Base-by-base conservation (phyloP, 1,139 yeast genomes). In the Geotrichum fermentans region DNA sequence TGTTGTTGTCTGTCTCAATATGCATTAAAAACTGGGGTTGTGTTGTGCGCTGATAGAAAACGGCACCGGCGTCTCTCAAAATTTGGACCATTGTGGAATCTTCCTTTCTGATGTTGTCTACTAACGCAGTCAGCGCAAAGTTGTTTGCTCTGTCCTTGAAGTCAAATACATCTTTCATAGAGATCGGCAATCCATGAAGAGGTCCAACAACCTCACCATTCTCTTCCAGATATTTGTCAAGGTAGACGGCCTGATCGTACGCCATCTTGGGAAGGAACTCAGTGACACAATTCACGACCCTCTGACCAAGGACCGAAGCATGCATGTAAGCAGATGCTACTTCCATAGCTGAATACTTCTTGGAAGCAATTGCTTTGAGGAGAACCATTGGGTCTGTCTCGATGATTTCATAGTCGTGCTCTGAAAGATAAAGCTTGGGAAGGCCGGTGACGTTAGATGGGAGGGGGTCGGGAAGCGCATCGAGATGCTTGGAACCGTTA, bases 1-100 rank as follows among this genome's bases (percentile, higher is more conserved):
- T 56, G 45, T 73, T 70, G 18, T 75, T 71, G 7, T 54, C 58
- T 0, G 82, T 72, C 55, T 79, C 82, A 11, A 72, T 64, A 28
- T 72, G 71, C 74, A 79, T 73, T 70, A 79, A 75, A 1, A 80
- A 76, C 58, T 72, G 74, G 7, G 86, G 85, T 34, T 76, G 78
- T 1, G 78, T 73, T 1, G 86, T 79, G 57, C 80, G 79, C 43
- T 74, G 75, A 52, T 71, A 76, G 44, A 79, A 70, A 2, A 80
- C 70, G 3, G 82, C 83, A 41, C 85, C 85, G 18, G 70, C 64
- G 32, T 63, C 60, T 45, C 75, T 56, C 21, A 73, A 64, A n/a
- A 64, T 61, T 1, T 77, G 76, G 36, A 77, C 66, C 20, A 71
- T 58, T 0, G 43, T 52, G 5, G 64, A 61, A 32, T 62, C 63